Conservation (phyloP, 768 basidiomycete genomes). For the Rhizopogon roseolus region DNA sequence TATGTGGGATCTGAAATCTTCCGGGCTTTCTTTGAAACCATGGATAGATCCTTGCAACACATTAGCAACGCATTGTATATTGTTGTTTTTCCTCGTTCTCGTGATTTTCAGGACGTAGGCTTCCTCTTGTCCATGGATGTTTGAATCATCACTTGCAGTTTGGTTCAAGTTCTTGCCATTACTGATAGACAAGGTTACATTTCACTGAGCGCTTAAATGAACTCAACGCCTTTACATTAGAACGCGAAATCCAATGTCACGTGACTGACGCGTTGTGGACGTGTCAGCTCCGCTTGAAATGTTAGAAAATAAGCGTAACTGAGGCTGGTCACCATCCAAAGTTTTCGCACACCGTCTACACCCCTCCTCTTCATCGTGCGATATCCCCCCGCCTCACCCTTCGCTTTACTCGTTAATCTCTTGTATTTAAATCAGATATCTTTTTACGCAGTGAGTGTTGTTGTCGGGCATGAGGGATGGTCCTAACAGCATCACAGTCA, state of each 20-base stretch:
- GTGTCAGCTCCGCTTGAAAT: constrained; percentile 45
- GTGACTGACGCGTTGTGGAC: constrained; percentile 36
- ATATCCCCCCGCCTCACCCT: constrained; percentile 14
- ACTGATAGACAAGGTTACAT: no score
- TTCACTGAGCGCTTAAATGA: no score
- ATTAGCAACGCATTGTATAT: not conserved
- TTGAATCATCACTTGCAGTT: not conserved
- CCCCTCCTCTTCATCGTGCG: constrained; percentile 20
- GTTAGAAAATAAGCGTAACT: constrained; percentile 18
- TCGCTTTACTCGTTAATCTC: not conserved
- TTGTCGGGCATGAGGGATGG: not conserved
- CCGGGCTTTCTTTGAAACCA: not conserved
- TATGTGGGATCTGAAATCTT: no score
- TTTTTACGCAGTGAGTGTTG: constrained; percentile 7
- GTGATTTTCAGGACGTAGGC: not conserved
- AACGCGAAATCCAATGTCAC: constrained; percentile 21
- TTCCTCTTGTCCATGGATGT: not conserved
- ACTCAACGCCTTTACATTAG: not conserved
- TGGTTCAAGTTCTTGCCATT: not conserved
- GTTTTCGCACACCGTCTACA: constrained; percentile 14
- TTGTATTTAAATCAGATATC: not conserved
- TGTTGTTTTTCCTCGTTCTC: not conserved
- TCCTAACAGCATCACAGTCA: not conserved
- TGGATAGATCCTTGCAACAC: not conserved
- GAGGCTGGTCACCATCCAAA: not conserved